Percentiles rank a stretch among this genome's conserved stretches.
Evolutionary conservation across 1,284 basidiomycete genomes (phyloP).

Genomic region (Fomitiporia mediterranea): DNA sequence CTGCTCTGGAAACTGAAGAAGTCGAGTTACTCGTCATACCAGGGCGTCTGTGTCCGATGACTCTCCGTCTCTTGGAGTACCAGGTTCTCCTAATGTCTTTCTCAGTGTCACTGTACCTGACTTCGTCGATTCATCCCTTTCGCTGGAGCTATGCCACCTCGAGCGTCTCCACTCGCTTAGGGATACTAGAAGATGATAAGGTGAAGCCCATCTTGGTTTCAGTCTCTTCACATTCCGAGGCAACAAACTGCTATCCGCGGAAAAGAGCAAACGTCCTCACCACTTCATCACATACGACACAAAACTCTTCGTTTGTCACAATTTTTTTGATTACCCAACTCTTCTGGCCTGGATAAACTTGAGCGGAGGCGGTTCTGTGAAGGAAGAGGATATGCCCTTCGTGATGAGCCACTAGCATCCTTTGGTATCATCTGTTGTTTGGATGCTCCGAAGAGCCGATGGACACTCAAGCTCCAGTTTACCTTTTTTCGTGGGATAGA

Average conservation of each 20-base stretch:
- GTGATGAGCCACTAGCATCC: background rate
- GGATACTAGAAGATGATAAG: conserved; percentile 1
- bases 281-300: background rate
- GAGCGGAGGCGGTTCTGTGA: background rate
- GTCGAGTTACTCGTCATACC: background rate
- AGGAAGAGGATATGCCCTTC: background rate
- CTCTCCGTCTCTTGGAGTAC: background rate
- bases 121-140: background rate
- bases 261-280: background rate
- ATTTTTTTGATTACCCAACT: background rate
- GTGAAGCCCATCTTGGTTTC: background rate
- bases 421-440: background rate
- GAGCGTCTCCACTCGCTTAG: background rate
- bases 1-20: background rate
- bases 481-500: background rate
- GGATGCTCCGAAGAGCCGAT: background rate
- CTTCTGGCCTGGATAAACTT: background rate
- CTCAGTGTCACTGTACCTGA: background rate
- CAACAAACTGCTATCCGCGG: background rate
- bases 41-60: background rate
- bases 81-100: background rate
- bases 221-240: background rate
- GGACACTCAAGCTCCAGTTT: background rate
- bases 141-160: background rate
- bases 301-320: background rate